Base-by-base conservation (phyloP, 2,329 filamentous ascomycete species). In the Pseudogymnoascus sp. region DNA sequence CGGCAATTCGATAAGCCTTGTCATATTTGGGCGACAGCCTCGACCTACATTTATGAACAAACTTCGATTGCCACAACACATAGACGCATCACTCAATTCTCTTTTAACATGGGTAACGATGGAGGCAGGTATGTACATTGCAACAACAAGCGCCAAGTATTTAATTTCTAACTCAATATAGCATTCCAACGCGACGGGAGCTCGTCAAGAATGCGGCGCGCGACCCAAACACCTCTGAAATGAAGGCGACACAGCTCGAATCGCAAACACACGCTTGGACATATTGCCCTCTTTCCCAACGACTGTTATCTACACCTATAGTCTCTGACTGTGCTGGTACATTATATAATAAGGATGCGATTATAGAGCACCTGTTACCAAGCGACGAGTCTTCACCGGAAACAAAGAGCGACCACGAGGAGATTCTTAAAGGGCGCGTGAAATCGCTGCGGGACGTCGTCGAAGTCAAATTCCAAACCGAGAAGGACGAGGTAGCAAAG, bases 121-220 rank as follows among this genome's bases (percentile, higher is more conserved):
- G 94, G 94, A 68, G 94, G 94, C 73, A 93, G 79, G 80, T 81
- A 68, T 71, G 72, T 66, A 28, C 20, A 33, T 14, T 20, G 22
- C 14, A 60, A 37, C 18, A 25, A 25, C 30, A 41, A 25, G 16
- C 37, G 28, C 30, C 9, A 61, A 3, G 47, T 62, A 66, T 62
- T 11, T 63, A 57, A 28, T 57, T 18, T 33, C 39, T 58, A 2
- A 58, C 28, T 20, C 57, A 58, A 20, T 28, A 18, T 66, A 86
- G 90, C 67, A 99, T 99, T 68, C 94, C 94, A 4, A 97, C 89
- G 65, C 90, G 95, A 33, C 89, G 92, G 71, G 95, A 99, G 75
- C 89, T 99, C 50, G 94, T 99, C 74, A 96, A 96, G 76, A 88
- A 93, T 74, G 91, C 92, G 28, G 91, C 92, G 41, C 89, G 90